Base-by-base conservation (phyloP, 495 filamentous ascomycete species). In the Trichoderma parareesei region DNA sequence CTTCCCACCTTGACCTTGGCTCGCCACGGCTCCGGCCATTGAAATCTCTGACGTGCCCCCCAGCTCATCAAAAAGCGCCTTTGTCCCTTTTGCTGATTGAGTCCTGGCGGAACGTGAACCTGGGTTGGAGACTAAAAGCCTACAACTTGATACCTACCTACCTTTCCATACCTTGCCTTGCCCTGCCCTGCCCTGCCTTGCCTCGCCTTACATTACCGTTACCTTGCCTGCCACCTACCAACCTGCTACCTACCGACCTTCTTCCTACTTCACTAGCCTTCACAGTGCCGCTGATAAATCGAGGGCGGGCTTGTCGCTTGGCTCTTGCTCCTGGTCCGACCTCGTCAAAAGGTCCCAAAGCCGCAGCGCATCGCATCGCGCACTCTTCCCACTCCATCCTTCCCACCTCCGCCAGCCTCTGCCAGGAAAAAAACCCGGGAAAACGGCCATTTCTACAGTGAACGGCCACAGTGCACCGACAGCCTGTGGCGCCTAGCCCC, bases 41-140 rank as follows among this genome's bases (percentile, higher is more conserved):
- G 53, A 57, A 57, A 57, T 57, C 37, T 57, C 53, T 57, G 53
- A 57, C 53, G 53, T 57, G 53, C 53, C 53, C 53, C 53, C 53
- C 53, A 57, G 53, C 53, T n/a, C 53, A 16, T 9, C 48, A 53
- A 27, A 41, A 41, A 16, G 18, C 35, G 44, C 44, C 42, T 44
- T 10, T 44, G 27, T 20, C 27, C 18, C 14, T 55, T 33, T 35
- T 14, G 33, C 27, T 35, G 20, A 10, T 35, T 16, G 46, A 27
- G 18, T 27, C 46, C 53, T 57, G 53, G 53, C 14, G 53, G 11
- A 57, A 27, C 53, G 27, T 57, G 11, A 57, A 27, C 53, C 53
- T 57, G 53, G 53, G 9, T 57, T 20, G 46, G 20, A 37, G 27
- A 27, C 27, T 27, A 27, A 27, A 27, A 27, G 27, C 27, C 27